A percentile compares a stretch with the other conserved stretches of the same genome.
phyloP scores from a whole-genome alignment of 2,329 filamentous ascomycete genomes.

The Cyphellophora europaea region DNA sequence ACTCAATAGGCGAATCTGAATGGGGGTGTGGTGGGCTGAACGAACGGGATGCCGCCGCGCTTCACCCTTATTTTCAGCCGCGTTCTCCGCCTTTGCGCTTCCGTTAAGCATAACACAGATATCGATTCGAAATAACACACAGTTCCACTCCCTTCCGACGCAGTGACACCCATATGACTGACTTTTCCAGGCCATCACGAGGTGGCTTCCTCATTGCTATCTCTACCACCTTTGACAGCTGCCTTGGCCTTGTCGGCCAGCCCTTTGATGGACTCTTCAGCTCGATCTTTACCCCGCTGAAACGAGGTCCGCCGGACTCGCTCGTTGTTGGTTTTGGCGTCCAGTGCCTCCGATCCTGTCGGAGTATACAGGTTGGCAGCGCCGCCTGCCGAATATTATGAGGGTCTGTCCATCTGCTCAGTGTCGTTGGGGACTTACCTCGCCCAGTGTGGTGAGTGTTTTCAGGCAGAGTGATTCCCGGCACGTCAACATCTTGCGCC shows the following conservation, averaged over 20 bases:
- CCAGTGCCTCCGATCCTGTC: conserved; percentile 19
- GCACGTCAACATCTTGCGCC: conserved; percentile 70
- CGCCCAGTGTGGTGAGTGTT: conserved; percentile 32
- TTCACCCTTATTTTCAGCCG: too few species aligned
- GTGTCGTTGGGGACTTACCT: conserved; percentile 25
- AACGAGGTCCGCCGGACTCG: conserved; percentile 20
- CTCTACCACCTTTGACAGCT: conserved; percentile 4
- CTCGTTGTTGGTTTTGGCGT: conserved; percentile 23
- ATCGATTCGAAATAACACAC: too few species aligned
- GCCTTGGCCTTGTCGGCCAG: conserved; percentile 47
- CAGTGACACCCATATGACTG: too few species aligned
- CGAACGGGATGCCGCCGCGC: too few species aligned
- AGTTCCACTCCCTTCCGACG: too few species aligned
- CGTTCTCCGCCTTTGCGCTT: too few species aligned
- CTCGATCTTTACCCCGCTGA: conserved; percentile 15
- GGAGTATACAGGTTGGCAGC: conserved; percentile 19
- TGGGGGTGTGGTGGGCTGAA: too few species aligned
- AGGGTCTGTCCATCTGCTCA: neutral
- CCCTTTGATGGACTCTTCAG: conserved; percentile 25
- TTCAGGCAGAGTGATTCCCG: conserved; percentile 25
- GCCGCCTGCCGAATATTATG: conserved; percentile 14
- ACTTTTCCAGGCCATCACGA: neutral
- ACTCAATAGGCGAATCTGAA: too few species aligned
- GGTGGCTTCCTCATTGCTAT: neutral
- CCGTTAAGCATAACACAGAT: too few species aligned